Evolutionary conservation across 176 grass and related monocot species (phyloP).

Genomic region (Rhipidocladum racemiflorum): DNA sequence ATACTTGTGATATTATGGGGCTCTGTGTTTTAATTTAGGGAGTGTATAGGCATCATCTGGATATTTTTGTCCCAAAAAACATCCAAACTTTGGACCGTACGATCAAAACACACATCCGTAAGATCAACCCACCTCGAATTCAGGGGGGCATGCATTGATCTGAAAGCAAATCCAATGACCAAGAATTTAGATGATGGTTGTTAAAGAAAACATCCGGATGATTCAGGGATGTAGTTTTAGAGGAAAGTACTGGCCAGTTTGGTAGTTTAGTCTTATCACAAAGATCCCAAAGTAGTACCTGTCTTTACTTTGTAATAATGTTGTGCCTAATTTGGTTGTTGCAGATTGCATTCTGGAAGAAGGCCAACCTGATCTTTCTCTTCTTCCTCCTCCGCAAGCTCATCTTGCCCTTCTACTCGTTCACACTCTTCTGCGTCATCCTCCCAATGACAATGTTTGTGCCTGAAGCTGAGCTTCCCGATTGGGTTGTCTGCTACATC

Average conservation of each 20-base stretch:
- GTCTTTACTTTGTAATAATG: not conserved
- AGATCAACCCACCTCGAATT: no score
- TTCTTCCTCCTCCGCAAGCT: constrained; percentile 93
- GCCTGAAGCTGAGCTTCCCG: constrained; percentile 77
- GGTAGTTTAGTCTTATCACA: not conserved
- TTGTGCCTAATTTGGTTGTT: constrained; percentile 6
- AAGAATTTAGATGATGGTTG: no score
- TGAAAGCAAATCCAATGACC: no score
- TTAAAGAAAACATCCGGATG: no score
- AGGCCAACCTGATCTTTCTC: constrained; percentile 81
- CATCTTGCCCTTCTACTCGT: constrained; percentile 89
- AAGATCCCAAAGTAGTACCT: not conserved
- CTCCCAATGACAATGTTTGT: constrained; percentile 97
- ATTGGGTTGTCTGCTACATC: constrained; percentile 88
- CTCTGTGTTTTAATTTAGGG: not conserved
- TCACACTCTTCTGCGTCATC: constrained; percentile 94
- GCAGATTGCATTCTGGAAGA: constrained; percentile 84
- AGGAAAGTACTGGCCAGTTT: not conserved
- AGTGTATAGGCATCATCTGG: no score
- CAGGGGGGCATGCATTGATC: no score
- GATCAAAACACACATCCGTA: no score
- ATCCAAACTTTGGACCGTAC: no score
- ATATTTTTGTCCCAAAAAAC: no score
- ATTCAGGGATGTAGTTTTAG: not conserved
- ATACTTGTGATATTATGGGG: not conserved